Percentiles rank a stretch among this genome's conserved stretches.
Conservation (phyloP, 768 basidiomycete genomes). For the Coprinellus micaceus region DNA sequence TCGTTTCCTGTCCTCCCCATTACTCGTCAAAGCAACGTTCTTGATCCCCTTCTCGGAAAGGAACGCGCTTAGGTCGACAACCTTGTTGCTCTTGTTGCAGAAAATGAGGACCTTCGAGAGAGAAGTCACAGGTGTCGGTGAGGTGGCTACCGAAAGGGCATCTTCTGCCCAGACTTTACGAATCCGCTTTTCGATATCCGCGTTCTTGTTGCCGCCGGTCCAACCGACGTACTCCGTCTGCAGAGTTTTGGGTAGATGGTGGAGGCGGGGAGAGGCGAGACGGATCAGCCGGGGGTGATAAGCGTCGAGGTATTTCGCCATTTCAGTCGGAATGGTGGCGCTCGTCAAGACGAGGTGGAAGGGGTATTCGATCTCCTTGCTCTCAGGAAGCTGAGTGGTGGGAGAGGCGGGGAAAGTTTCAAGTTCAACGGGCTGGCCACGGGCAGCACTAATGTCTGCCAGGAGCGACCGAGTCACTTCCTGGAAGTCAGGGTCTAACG, state of each 20-base stretch:
- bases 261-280: conserved; percentile 78
- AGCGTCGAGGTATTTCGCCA: conserved; percentile 58
- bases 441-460: conserved; percentile 64
- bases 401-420: conserved; percentile 22
- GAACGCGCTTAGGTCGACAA: conserved; percentile 55
- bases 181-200: conserved; percentile 75
- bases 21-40: conserved; percentile 63
- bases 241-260: conserved; percentile 70
- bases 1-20: conserved; percentile 50
- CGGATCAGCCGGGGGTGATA: conserved; percentile 63
- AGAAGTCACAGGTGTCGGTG: background rate
- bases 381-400: conserved; percentile 11
- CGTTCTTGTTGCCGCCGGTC: conserved; percentile 77
- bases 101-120: conserved; percentile 78
- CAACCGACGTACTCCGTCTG: conserved; percentile 70
- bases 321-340: conserved; percentile 82
- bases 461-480: conserved; percentile 68
- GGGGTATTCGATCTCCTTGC: conserved; percentile 50
- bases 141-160: conserved; percentile 27
- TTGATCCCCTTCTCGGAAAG: conserved; percentile 59
- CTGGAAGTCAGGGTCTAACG: conserved; percentile 76
- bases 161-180: conserved; percentile 75
- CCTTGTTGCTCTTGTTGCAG: conserved; percentile 72
- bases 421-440: conserved; percentile 42
- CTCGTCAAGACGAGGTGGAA: conserved; percentile 81